Evolutionary conservation across 1,284 basidiomycete genomes (phyloP), one percentile per base, ranked within the genome.

Genomic region (Veloporphyrellus conicus): DNA sequence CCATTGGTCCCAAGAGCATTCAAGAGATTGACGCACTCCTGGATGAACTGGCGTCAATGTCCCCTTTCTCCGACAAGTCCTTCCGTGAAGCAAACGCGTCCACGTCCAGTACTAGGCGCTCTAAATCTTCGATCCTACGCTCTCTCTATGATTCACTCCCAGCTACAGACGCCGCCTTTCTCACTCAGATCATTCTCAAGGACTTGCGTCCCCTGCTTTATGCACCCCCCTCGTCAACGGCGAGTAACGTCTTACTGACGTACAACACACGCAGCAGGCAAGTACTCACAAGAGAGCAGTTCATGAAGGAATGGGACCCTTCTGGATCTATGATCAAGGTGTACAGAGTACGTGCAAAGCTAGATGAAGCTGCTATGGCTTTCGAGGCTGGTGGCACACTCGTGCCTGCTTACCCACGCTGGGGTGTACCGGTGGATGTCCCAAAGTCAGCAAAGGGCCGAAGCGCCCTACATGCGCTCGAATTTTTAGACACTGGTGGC

Each of bases 111-210:
- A 63, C 49, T 50, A 74, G 59, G 49, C 58, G 65, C 3, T 69
- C 71, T 23, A 61, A 64, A 18, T 58, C 61, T 12, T 51, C 35
- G 0, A 77, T 88, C 43, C 67, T 89, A 3, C 66, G 68, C 15
- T 62, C 69, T 15, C 69, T 90, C 3, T 88, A 79, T 54, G 67
- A 71, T 16, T 61, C 66, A 3, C 64, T 90, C 3, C 71, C 79
- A 0, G 78, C 88, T 0, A 64, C 65, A 6, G 83, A 87, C 35
- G 75, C 84, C 0, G 71, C 78, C 0, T 77, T 84, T 46, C 69
- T 93, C 41, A 82, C 83, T 0, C 90, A 94, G 60, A 83, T 94
- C 49, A 87, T 95, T 47, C 74, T 94, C 20, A 87, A 86, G 53
- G 91, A 93, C 62, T 68, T 94, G 0, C 77, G 83, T 16, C 89